phyloP scores from a whole-genome alignment of 2,329 filamentous ascomycete genomes.

The Scopulariopsis brevicaulis region DNA sequence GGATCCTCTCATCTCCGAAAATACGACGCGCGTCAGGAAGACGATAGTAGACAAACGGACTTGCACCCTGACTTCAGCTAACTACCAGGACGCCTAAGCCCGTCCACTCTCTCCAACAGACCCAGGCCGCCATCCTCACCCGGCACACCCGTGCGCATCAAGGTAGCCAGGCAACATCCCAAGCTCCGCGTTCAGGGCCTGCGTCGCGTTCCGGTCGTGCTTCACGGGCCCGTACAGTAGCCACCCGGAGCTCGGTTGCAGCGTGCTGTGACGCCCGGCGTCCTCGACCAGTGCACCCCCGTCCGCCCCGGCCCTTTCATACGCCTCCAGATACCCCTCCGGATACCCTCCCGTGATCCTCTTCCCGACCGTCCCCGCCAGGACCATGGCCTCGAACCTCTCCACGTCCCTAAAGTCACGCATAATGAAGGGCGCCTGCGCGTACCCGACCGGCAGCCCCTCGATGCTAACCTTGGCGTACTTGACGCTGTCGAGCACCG shows the following conservation, averaged over 20 bases:
- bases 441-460: background rate
- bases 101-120: too few relatives aligned
- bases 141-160: background rate
- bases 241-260: slow-evolving; percentile 3
- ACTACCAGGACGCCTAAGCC: too few relatives aligned
- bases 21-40: too few relatives aligned
- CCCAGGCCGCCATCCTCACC: too few relatives aligned
- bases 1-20: too few relatives aligned
- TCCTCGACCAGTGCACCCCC: background rate
- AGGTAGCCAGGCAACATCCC: background rate
- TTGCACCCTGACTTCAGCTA: too few relatives aligned
- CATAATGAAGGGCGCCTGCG: slow-evolving; percentile 2
- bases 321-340: slow-evolving; percentile 2
- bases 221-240: slow-evolving; percentile 3
- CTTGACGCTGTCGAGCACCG: background rate
- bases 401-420: slow-evolving; percentile 3
- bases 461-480: slow-evolving; percentile 1
- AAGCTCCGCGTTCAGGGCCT: background rate
- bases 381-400: slow-evolving; percentile 4
- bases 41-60: too few relatives aligned
- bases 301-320: background rate
- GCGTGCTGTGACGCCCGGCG: background rate
- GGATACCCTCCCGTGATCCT: slow-evolving; percentile 3
- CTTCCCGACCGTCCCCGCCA: slow-evolving; percentile 3
- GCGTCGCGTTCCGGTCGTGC: slow-evolving; percentile 1